phyloP scores from a whole-genome alignment of 2,329 filamentous ascomycete genomes.

The Thelonectria blattea region DNA sequence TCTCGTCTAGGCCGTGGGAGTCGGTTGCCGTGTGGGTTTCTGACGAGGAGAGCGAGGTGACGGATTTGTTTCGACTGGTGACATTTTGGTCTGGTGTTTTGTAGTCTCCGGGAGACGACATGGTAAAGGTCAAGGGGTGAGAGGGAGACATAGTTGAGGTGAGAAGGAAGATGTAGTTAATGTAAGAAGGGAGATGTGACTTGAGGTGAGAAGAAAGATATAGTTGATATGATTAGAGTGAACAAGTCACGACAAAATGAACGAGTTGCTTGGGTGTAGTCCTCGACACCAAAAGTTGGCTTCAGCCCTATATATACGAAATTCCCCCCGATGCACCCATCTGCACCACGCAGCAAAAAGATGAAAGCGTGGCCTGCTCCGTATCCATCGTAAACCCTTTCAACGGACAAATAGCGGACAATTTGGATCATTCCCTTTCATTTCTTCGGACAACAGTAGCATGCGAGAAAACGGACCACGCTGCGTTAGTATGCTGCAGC shows the following conservation, averaged over 20 bases:
- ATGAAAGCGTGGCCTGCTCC: not conserved
- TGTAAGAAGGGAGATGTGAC: no score
- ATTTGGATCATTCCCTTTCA: not conserved
- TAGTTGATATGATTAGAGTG: not conserved
- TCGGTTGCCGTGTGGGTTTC: constrained; percentile 15
- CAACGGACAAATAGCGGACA: not conserved
- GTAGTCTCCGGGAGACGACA: constrained; percentile 17
- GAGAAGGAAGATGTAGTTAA: no score
- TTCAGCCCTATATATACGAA: constrained; percentile 5
- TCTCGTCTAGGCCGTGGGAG: not conserved
- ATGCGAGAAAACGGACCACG: not conserved
- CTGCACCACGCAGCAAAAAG: not conserved
- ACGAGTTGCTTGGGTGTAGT: not conserved
- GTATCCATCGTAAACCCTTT: not conserved
- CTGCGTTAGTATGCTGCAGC: no score
- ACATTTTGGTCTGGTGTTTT: not conserved
- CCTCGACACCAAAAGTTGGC: not conserved
- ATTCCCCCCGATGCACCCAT: not conserved
- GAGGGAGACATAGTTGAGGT: not conserved
- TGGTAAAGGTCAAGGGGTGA: constrained; percentile 9
- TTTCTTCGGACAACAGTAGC: not conserved
- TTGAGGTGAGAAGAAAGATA: not conserved
- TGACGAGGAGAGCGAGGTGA: constrained; percentile 30
- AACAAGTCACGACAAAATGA: not conserved
- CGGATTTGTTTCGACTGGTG: constrained; percentile 21